phyloP scores from a whole-genome alignment of 352 stramenopile species.

The Phytopythium boreale region DNA sequence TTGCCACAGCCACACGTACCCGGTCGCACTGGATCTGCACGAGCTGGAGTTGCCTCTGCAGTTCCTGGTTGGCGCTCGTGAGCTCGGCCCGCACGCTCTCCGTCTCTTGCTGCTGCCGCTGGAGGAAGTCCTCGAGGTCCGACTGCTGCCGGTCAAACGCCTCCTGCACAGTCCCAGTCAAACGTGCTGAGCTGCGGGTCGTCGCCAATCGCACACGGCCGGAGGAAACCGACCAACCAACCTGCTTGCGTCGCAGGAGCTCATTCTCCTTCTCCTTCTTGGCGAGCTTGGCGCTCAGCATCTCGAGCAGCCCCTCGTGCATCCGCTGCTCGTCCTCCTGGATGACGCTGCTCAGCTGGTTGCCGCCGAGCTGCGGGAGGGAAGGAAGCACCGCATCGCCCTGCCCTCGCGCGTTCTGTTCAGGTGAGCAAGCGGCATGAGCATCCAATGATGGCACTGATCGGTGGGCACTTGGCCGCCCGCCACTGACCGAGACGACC shows the following conservation, averaged over 20 bases:
- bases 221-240: neutral
- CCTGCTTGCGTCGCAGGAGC: slow-evolving; percentile 34
- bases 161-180: slow-evolving; percentile 4
- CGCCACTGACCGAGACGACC: slow-evolving; percentile 39
- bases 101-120: slow-evolving; percentile 27
- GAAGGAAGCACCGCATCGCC: neutral
- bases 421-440: neutral
- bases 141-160: slow-evolving; percentile 14
- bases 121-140: slow-evolving; percentile 20
- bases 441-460: neutral
- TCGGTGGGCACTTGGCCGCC: neutral
- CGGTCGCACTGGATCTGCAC: slow-evolving; percentile 36
- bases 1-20: slow-evolving; percentile 11
- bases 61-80: slow-evolving; percentile 29
- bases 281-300: slow-evolving; percentile 54
- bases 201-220: neutral
- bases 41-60: slow-evolving; percentile 34
- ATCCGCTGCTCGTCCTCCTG: slow-evolving; percentile 53
- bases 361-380: slow-evolving; percentile 12
- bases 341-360: slow-evolving; percentile 20
- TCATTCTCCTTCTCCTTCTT: slow-evolving; percentile 68
- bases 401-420: slow-evolving; percentile 30
- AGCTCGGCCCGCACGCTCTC: slow-evolving; percentile 16
- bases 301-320: slow-evolving; percentile 59
- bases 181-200: neutral